phyloP scores from a whole-genome alignment of 139 green algal genomes.

The Closterium sp. region DNA sequence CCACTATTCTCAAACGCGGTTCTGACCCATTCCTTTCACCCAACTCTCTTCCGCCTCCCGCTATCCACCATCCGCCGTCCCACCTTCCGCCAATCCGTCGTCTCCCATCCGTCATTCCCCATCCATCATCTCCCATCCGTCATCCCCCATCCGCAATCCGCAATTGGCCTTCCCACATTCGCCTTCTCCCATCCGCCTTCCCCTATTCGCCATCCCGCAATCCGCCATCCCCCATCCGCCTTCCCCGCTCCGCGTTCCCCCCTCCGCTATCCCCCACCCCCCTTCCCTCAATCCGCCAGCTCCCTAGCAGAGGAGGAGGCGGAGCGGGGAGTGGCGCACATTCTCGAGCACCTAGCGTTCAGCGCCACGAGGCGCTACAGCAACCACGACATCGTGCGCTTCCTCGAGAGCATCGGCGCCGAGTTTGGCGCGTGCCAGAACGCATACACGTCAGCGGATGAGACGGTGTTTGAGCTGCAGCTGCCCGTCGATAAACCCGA shows the following conservation, averaged over 20 bases:
- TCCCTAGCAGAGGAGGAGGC: neutral
- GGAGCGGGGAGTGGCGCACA: conserved; percentile 69
- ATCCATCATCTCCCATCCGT: too few species aligned
- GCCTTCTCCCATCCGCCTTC: conserved; percentile 17
- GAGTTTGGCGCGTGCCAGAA: conserved; percentile 84
- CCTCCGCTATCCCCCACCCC: neutral
- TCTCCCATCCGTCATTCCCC: too few species aligned
- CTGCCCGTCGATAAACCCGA: conserved; percentile 60
- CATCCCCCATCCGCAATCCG: too few species aligned
- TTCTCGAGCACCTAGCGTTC: conserved; percentile 88
- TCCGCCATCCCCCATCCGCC: conserved; percentile 6
- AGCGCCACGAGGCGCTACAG: conserved; percentile 73
- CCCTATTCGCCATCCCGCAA: conserved; percentile 3
- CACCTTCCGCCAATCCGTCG: too few species aligned
- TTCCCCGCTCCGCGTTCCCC: conserved; percentile 6
- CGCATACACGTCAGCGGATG: conserved; percentile 77
- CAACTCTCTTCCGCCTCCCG: too few species aligned
- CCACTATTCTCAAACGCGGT: too few species aligned
- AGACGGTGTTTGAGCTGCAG: conserved; percentile 74
- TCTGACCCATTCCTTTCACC: too few species aligned
- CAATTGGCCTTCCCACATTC: too few species aligned
- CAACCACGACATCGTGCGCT: conserved; percentile 80
- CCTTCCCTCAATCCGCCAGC: neutral
- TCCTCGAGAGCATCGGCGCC: conserved; percentile 81
- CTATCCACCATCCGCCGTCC: too few species aligned